These are phyloP conservation scores for Calocybe cyanea DNA, from an alignment of 768 basidiomycete genomes.

Conservation along the genomic window DNA sequence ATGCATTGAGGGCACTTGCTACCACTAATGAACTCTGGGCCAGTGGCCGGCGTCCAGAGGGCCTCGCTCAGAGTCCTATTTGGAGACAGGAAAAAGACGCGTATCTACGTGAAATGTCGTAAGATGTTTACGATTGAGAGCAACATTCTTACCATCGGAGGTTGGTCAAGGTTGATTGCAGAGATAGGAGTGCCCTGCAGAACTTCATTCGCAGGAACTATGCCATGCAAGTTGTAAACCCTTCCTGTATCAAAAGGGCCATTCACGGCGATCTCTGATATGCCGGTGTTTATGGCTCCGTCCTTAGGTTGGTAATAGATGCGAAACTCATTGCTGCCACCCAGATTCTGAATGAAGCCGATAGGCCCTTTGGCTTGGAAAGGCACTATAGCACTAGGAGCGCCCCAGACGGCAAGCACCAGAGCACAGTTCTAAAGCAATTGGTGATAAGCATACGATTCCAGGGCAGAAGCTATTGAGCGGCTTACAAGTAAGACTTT, in stretches of 20 bases:
- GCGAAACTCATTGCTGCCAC: background rate
- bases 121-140: no score
- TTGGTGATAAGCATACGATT: background rate
- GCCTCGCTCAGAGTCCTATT: background rate
- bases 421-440: background rate
- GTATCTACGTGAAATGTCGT: background rate
- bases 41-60: background rate
- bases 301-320: slow-evolving; percentile 2
- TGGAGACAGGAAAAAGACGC: slow-evolving; percentile 6
- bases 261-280: background rate
- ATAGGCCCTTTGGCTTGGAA: background rate
- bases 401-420: background rate
- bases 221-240: background rate
- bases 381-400: background rate
- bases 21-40: background rate
- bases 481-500: background rate
- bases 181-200: background rate
- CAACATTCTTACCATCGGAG: no score
- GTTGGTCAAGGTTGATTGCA: slow-evolving; percentile 3
- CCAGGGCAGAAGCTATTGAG: background rate
- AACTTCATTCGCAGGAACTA: background rate
- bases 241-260: slow-evolving; percentile 1
- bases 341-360: background rate
- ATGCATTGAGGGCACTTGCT: background rate
- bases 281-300: background rate